Percentiles rank a stretch among this genome's conserved stretches.
Conservation (phyloP, 1,139 yeast species). For the Pichia sp. region DNA sequence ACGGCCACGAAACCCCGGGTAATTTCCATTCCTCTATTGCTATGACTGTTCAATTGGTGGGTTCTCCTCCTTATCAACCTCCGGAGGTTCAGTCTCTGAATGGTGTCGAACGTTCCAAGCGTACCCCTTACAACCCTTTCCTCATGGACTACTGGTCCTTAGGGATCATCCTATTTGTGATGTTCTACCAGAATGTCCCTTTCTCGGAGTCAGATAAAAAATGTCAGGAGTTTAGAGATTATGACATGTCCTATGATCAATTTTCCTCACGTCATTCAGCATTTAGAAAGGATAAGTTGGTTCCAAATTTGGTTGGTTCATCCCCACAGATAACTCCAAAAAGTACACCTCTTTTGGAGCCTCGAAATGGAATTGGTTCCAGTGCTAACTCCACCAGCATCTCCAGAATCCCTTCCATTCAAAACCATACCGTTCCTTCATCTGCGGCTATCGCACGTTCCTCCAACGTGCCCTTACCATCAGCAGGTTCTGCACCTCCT, state of each 20-base stretch:
- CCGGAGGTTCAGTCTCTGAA: slow-evolving; percentile 69
- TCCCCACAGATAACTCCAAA: slow-evolving; percentile 13
- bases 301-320: slow-evolving; percentile 13
- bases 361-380: background rate
- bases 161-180: slow-evolving; percentile 62
- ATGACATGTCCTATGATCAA: slow-evolving; percentile 51
- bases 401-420: slow-evolving; percentile 13
- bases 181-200: slow-evolving; percentile 58
- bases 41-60: slow-evolving; percentile 53
- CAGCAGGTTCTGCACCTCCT: slow-evolving; percentile 6
- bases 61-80: slow-evolving; percentile 78
- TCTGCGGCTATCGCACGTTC: slow-evolving; percentile 18
- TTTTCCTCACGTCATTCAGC: slow-evolving; percentile 43
- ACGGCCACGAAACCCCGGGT: slow-evolving; percentile 54
- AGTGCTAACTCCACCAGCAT: slow-evolving; percentile 5
- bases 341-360: slow-evolving; percentile 6
- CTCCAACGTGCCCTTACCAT: slow-evolving; percentile 3
- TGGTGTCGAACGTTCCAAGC: slow-evolving; percentile 37
- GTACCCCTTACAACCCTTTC: slow-evolving; percentile 59
- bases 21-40: slow-evolving; percentile 51
- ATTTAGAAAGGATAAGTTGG: slow-evolving; percentile 46
- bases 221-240: slow-evolving; percentile 54
- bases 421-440: slow-evolving; percentile 12
- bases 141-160: slow-evolving; percentile 73
- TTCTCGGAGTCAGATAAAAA: slow-evolving; percentile 46